phyloP scores from a whole-genome alignment of 2,329 filamentous ascomycete species.

The Aspergillus sp. region DNA sequence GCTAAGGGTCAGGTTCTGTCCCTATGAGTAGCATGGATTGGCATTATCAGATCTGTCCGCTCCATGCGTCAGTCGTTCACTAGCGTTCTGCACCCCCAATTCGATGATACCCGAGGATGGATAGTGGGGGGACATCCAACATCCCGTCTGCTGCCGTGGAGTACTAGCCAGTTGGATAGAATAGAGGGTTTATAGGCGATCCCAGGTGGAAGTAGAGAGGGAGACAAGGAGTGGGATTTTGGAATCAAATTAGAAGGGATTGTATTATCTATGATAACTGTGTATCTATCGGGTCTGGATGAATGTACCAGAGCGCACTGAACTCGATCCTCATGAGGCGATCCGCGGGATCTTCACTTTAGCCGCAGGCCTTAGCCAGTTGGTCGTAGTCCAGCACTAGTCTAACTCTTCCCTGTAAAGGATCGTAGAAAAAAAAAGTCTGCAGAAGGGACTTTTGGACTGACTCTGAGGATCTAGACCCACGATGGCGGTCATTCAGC shows the following conservation, averaged over 20 bases:
- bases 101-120: neutral
- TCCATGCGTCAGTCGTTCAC: neutral
- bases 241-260: neutral
- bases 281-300: neutral
- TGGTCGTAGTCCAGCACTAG: neutral
- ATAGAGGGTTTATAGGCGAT: slow-evolving; percentile 30
- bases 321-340: neutral
- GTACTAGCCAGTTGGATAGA: neutral
- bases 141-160: neutral
- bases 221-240: no score
- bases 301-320: neutral
- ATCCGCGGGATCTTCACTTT: neutral
- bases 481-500: neutral
- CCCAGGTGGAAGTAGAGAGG: neutral
- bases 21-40: neutral
- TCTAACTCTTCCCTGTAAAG: neutral
- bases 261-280: neutral
- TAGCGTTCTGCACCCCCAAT: neutral
- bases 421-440: neutral
- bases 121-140: neutral
- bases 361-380: neutral
- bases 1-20: neutral
- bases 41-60: neutral
- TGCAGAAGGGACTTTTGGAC: neutral
- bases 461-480: neutral